A percentile compares a stretch with the other conserved stretches of the same genome.
Conservation (phyloP, 768 basidiomycete genomes). For the Leccinum subgranulosum region DNA sequence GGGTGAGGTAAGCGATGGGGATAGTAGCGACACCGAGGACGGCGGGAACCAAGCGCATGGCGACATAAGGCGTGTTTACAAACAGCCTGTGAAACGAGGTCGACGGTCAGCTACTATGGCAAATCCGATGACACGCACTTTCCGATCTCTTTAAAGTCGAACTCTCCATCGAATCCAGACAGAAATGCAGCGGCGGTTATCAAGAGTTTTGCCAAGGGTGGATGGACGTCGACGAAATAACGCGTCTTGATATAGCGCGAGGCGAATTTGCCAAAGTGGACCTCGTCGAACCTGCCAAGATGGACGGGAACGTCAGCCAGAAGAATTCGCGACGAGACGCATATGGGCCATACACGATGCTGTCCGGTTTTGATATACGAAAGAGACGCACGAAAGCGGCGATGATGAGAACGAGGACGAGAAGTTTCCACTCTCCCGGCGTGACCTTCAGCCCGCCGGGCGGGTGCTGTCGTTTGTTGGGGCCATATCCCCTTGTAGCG, state of each 20-base stretch:
- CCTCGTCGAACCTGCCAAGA: slow-evolving; percentile 84
- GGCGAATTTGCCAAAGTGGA: slow-evolving; percentile 98
- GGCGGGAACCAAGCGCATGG: slow-evolving; percentile 96
- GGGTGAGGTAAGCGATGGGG: slow-evolving; percentile 88
- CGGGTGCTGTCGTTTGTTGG: slow-evolving; percentile 45
- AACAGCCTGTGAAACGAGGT: slow-evolving; percentile 55
- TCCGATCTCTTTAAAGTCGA: slow-evolving; percentile 97
- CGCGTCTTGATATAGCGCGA: slow-evolving; percentile 89
- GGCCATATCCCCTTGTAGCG: slow-evolving; percentile 61
- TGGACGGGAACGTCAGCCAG: not conserved
- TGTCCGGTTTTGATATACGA: slow-evolving; percentile 78
- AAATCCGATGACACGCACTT: slow-evolving; percentile 55
- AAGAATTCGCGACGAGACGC: not conserved
- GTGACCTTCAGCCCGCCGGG: slow-evolving; percentile 65
- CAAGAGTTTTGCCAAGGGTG: slow-evolving; percentile 92
- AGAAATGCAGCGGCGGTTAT: slow-evolving; percentile 89
- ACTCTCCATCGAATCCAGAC: slow-evolving; percentile 86
- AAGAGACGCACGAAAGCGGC: slow-evolving; percentile 84
- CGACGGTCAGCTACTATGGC: not conserved
- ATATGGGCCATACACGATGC: slow-evolving; percentile 75
- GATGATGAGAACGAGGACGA: slow-evolving; percentile 62
- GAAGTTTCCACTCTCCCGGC: slow-evolving; percentile 72
- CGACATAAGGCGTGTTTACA: slow-evolving; percentile 88
- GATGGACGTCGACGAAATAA: slow-evolving; percentile 95
- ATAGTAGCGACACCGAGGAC: slow-evolving; percentile 84